A percentile compares a stretch with the other conserved stretches of the same genome.
Conservation (phyloP, 164 flowering plant species). For the Houttuynia cordata region DNA sequence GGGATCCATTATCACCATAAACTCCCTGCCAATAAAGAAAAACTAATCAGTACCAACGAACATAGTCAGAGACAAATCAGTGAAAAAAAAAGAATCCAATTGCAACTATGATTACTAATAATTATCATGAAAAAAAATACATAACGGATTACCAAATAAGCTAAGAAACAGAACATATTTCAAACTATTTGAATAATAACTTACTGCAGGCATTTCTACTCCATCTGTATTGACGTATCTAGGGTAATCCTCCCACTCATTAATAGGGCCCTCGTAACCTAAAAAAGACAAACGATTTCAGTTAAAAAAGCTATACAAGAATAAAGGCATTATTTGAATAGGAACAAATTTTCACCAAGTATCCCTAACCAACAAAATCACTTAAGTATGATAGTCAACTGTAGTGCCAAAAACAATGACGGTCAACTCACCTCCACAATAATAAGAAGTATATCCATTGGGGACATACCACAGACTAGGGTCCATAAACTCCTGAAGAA, state of each 20-base stretch:
- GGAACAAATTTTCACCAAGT: background rate
- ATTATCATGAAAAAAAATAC: background rate
- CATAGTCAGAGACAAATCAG: too few species aligned
- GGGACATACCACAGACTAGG: slow-evolving; percentile 30
- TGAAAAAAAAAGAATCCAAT: background rate
- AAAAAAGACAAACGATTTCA: slow-evolving; percentile 2
- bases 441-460: slow-evolving; percentile 33
- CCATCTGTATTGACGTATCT: slow-evolving; percentile 47
- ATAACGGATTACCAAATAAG: background rate
- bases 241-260: slow-evolving; percentile 53
- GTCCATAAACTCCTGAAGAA: slow-evolving; percentile 22
- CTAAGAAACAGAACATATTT: too few species aligned
- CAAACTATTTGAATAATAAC: slow-evolving; percentile 5
- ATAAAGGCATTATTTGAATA: background rate
- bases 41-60: too few species aligned
- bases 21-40: slow-evolving; percentile 28
- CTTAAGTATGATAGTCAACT: background rate
- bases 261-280: slow-evolving; percentile 51
- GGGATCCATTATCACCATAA: slow-evolving; percentile 57
- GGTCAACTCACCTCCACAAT: slow-evolving; percentile 35
- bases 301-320: background rate
- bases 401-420: background rate
- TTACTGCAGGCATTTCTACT: slow-evolving; percentile 56
- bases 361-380: background rate
- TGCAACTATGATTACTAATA: background rate